Conservation (phyloP, 768 basidiomycete species). For the Psilocybe cyanescens region DNA sequence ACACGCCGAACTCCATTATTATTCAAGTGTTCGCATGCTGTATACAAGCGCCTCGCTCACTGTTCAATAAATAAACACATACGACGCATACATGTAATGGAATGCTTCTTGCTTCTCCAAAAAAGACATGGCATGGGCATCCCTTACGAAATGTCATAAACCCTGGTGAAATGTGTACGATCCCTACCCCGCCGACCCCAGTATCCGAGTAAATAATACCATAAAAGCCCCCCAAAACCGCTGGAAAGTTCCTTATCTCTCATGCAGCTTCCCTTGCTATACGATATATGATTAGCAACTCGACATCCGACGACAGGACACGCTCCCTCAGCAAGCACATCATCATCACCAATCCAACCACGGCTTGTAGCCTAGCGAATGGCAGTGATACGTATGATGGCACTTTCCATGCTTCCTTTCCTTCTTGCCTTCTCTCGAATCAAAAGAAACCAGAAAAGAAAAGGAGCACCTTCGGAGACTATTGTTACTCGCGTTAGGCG, state of each 20-base stretch:
- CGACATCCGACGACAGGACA: constrained; percentile 10
- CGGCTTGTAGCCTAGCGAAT: neutral
- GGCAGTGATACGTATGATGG: neutral
- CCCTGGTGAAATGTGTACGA: no score
- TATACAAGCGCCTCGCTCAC: neutral
- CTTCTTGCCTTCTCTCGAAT: neutral
- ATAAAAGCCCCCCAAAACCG: neutral
- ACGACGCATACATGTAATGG: constrained; percentile 2
- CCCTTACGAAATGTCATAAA: no score
- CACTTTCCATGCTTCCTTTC: constrained; percentile 6
- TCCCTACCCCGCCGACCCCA: neutral
- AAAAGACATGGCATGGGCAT: neutral
- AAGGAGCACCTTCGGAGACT: constrained; percentile 4
- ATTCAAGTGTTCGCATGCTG: no score
- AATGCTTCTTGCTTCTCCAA: neutral
- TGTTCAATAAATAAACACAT: neutral
- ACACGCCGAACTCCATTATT: no score
- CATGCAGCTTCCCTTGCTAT: neutral
- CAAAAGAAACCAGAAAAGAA: neutral
- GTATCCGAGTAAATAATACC: constrained; percentile 8
- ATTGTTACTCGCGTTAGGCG: constrained; percentile 1
- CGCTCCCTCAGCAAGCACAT: neutral
- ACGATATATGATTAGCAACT: constrained; percentile 11
- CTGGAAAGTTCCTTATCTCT: constrained; percentile 12
- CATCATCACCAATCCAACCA: neutral